These are phyloP conservation scores for Candida bentonensis DNA, from an alignment of 805 yeast genomes.

Conservation along the genomic window DNA sequence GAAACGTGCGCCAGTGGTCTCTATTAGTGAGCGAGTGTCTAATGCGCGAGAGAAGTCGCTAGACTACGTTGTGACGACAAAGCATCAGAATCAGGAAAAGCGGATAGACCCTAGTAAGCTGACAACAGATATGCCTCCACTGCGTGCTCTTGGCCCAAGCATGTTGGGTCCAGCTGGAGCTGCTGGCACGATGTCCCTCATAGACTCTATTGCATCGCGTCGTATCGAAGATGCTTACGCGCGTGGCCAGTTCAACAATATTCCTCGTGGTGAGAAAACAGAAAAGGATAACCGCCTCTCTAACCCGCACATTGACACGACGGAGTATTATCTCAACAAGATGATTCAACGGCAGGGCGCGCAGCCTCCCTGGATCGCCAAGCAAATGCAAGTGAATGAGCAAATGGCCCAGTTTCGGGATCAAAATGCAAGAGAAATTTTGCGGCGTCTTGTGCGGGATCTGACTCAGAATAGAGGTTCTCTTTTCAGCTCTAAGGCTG, in stretches of 20 bases:
- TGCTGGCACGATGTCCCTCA: constrained; percentile 20
- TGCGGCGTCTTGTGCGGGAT: constrained; percentile 16
- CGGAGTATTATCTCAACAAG: constrained; percentile 67
- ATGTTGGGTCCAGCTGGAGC: background rate
- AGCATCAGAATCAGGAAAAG: constrained; percentile 6
- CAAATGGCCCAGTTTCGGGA: constrained; percentile 35
- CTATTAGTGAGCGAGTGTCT: constrained; percentile 29
- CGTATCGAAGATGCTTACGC: constrained; percentile 60
- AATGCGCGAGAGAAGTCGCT: constrained; percentile 50
- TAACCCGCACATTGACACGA: constrained; percentile 48
- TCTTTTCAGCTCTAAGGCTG: background rate
- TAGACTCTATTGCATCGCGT: constrained; percentile 59
- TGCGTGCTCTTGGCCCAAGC: background rate
- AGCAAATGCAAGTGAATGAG: constrained; percentile 41
- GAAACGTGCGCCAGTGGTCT: constrained; percentile 12
- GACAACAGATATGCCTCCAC: constrained; percentile 11
- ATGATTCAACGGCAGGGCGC: constrained; percentile 61
- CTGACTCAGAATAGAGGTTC: constrained; percentile 10
- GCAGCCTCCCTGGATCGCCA: constrained; percentile 84
- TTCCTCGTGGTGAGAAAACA: constrained; percentile 53
- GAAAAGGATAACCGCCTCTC: constrained; percentile 21
- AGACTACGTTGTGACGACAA: constrained; percentile 33
- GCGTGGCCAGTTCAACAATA: constrained; percentile 52
- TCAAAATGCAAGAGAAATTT: constrained; percentile 15
- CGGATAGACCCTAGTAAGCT: constrained; percentile 7